A percentile compares a stretch with the other conserved stretches of the same genome.
phyloP scores from a whole-genome alignment of 805 yeast genomes.

The Debaryomyces maramus region DNA sequence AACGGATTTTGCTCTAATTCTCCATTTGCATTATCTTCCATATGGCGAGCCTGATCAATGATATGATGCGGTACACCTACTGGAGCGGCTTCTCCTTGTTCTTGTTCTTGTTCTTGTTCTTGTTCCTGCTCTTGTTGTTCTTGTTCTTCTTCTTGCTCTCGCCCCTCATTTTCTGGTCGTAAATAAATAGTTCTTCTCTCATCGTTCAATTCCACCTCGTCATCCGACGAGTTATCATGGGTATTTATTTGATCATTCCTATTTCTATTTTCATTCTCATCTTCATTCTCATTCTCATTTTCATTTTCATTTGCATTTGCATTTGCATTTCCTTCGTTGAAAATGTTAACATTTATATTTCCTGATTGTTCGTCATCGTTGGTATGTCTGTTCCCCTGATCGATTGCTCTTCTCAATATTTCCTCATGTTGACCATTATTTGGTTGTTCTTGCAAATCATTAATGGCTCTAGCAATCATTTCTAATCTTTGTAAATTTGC shows the following conservation, averaged over 20 bases:
- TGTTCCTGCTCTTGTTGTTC: background rate
- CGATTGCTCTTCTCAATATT: conserved; percentile 19
- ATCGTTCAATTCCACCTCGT: conserved; percentile 1
- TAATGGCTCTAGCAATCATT: conserved; percentile 27
- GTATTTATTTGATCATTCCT: background rate
- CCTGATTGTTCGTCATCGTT: conserved; percentile 19
- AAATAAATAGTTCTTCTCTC: conserved; percentile 6
- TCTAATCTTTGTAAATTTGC: conserved; percentile 24
- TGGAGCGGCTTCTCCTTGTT: background rate
- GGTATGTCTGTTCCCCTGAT: conserved; percentile 13
- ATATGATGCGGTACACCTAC: background rate
- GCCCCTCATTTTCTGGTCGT: conserved; percentile 1
- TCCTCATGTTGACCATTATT: conserved; percentile 14
- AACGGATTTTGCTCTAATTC: conserved; percentile 5
- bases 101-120: background rate
- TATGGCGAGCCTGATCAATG: conserved; percentile 1
- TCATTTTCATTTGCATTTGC: conserved; percentile 2
- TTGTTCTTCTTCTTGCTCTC: background rate
- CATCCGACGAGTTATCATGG: conserved; percentile 4
- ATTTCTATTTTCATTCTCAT: conserved; percentile 1
- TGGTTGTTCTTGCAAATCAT: conserved; percentile 21
- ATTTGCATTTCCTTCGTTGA: conserved; percentile 1
- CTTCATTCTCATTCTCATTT: background rate
- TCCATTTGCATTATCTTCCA: background rate
- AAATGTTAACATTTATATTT: background rate